phyloP scores from a whole-genome alignment of 495 filamentous ascomycete genomes.

The Penicillium lividum region DNA sequence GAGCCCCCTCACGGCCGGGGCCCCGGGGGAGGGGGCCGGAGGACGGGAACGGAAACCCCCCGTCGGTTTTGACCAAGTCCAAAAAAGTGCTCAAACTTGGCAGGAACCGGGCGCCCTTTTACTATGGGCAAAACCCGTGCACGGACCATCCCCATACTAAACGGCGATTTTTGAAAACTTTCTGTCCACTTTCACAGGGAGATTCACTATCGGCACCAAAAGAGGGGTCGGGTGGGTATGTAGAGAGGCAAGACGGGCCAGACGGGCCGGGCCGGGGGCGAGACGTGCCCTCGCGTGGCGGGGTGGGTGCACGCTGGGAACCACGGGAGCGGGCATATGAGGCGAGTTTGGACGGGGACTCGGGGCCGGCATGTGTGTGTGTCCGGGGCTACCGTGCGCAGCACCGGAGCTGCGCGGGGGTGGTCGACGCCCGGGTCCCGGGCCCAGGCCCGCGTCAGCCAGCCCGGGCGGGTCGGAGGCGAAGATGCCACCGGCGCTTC shows the following conservation, averaged over 20 bases:
- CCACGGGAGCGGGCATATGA: not conserved
- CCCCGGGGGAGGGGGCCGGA: too few relatives aligned
- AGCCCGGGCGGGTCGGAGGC: too few relatives aligned
- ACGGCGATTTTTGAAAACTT: conserved; percentile 6
- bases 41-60: too few relatives aligned
- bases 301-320: not conserved
- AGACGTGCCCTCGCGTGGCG: not conserved
- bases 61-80: not conserved
- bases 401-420: not conserved
- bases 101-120: not conserved
- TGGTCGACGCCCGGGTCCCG: too few relatives aligned
- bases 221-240: too few relatives aligned
- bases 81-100: too few relatives aligned
- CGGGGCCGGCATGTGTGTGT: not conserved
- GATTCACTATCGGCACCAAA: too few relatives aligned
- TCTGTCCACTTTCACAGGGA: conserved; percentile 7
- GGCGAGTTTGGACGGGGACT: not conserved
- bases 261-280: not conserved
- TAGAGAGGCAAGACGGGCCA: conserved; percentile 17
- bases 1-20: too few relatives aligned
- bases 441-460: too few relatives aligned
- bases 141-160: conserved; percentile 17
- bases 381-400: not conserved
- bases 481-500: too few relatives aligned
- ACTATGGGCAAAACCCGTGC: too few relatives aligned